phyloP scores from a whole-genome alignment of 345 rosid species.

The Firmiana major region DNA sequence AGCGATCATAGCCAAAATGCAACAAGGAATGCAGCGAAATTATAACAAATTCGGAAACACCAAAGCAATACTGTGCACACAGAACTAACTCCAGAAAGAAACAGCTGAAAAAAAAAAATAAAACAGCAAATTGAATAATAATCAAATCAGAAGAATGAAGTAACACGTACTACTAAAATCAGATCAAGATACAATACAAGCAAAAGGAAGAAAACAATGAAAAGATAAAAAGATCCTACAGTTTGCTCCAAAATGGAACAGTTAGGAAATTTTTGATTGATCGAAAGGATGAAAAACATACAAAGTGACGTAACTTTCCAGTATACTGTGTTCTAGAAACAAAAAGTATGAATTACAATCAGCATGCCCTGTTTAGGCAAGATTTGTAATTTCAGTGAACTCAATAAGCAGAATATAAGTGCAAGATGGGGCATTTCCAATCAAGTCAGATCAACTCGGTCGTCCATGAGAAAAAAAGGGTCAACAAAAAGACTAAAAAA shows the following conservation, averaged over 20 bases:
- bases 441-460: not conserved
- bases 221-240: not conserved
- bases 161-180: not conserved
- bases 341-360: not conserved
- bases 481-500: too few species aligned
- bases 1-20: not conserved
- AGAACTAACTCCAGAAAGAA: not conserved
- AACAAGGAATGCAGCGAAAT: not conserved
- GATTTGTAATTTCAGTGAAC: not conserved
- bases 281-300: not conserved
- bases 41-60: not conserved
- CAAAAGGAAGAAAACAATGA: not conserved
- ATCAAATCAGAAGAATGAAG: not conserved
- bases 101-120: not conserved
- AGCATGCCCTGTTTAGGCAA: not conserved
- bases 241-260: not conserved
- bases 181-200: not conserved
- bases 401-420: not conserved
- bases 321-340: not conserved
- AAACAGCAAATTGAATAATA: not conserved
- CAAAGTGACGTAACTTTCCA: not conserved
- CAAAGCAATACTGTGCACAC: not conserved
- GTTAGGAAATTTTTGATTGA: not conserved
- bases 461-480: not conserved
- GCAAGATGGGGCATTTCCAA: not conserved